These are phyloP conservation scores for Umbellularia californica DNA, from an alignment of 164 flowering plant genomes.

Conservation along the genomic window DNA sequence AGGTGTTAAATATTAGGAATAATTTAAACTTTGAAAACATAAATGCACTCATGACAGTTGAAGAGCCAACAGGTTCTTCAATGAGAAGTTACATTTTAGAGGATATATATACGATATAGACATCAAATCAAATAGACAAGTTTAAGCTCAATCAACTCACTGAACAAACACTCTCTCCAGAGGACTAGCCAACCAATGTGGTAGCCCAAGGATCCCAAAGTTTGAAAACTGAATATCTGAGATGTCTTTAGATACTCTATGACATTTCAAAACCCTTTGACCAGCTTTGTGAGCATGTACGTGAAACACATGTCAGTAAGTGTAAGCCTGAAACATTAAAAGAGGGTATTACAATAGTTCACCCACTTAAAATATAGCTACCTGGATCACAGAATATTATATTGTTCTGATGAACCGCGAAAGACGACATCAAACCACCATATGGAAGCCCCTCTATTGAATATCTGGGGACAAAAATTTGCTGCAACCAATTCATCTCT, in stretches of 20 bases:
- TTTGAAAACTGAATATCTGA: slow-evolving; percentile 60
- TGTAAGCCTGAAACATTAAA: not conserved
- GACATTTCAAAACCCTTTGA: slow-evolving; percentile 49
- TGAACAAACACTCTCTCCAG: slow-evolving; percentile 50
- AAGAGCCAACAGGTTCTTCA: not conserved
- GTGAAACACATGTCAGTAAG: slow-evolving; percentile 7
- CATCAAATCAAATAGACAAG: not conserved
- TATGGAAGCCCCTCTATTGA: slow-evolving; percentile 30
- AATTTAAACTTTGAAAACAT: not conserved
- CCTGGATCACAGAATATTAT: slow-evolving; percentile 68
- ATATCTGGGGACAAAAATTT: slow-evolving; percentile 21
- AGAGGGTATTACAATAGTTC: not conserved
- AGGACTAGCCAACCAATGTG: slow-evolving; percentile 68
- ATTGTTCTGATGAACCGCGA: slow-evolving; percentile 36
- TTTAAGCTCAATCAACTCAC: slow-evolving; percentile 33
- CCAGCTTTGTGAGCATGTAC: slow-evolving; percentile 46
- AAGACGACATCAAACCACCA: slow-evolving; percentile 58
- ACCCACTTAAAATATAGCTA: slow-evolving; percentile 15
- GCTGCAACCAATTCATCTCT: slow-evolving; percentile 38
- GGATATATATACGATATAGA: not conserved
- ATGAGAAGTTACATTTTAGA: not conserved
- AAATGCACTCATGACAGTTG: not conserved
- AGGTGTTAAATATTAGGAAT: not conserved
- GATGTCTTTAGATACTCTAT: slow-evolving; percentile 34
- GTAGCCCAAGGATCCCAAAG: slow-evolving; percentile 73